A percentile compares a stretch with the other conserved stretches of the same genome.
Evolutionary conservation across 176 grass and related monocot species (phyloP).

Genomic region (Aegilops speltoides): DNA sequence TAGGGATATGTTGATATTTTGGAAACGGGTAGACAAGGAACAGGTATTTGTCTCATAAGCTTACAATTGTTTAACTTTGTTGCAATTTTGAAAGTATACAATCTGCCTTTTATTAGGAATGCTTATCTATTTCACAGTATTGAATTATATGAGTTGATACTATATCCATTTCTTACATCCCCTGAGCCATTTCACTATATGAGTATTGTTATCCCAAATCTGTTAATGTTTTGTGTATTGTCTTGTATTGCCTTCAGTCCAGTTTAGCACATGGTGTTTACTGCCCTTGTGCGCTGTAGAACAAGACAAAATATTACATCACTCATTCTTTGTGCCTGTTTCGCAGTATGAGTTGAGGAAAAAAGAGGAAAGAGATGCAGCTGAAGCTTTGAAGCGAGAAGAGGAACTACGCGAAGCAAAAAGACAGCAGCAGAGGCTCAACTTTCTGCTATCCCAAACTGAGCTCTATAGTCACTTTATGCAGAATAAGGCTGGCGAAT

Average conservation of each 20-base stretch:
- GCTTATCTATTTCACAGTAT: constrained; percentile 1
- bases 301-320: not conserved
- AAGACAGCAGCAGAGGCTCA: constrained; percentile 96
- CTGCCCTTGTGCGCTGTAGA: not conserved
- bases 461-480: constrained; percentile 99
- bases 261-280: constrained; percentile 6
- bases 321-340: constrained; percentile 14
- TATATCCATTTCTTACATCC: not conserved
- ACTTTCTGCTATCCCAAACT: constrained; percentile 96
- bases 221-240: not conserved
- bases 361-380: constrained; percentile 93
- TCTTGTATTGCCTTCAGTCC: not conserved
- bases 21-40: constrained; percentile 98
- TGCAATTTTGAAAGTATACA: constrained; percentile 10
- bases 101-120: constrained; percentile 12
- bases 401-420: constrained; percentile 97
- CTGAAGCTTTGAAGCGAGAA: constrained; percentile 94
- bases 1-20: constrained; percentile 99
- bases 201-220: not conserved
- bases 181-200: not conserved
- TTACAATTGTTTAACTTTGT: not conserved
- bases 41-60: constrained; percentile 57
- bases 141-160: not conserved
- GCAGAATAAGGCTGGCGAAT: constrained; percentile 83
- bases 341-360: constrained; percentile 87